Conservation (phyloP, 179 eudicot genomes). For the Silene coronaria region DNA sequence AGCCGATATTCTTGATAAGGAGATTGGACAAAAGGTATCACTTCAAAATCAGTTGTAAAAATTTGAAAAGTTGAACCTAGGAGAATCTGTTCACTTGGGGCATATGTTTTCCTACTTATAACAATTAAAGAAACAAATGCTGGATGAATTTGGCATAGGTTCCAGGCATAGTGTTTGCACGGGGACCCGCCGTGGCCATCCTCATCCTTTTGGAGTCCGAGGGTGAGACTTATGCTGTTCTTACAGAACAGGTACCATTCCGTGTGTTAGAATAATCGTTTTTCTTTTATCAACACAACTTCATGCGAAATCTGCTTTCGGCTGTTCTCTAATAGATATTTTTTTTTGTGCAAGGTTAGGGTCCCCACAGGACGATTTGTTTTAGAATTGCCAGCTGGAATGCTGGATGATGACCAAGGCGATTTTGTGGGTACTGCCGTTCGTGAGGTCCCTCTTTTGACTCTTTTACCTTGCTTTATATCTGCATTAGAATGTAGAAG, state of each 20-base stretch:
- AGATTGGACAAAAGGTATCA: conserved; percentile 67
- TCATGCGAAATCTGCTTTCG: neutral
- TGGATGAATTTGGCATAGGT: conserved; percentile 37
- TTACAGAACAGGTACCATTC: conserved; percentile 74
- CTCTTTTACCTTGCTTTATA: neutral
- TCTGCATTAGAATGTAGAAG: neutral
- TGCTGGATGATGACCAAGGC: conserved; percentile 90
- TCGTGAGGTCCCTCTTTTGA: conserved; percentile 62
- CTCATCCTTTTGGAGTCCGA: conserved; percentile 84
- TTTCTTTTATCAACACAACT: no score
- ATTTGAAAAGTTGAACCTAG: no score
- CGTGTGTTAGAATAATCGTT: neutral
- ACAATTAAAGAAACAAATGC: no score
- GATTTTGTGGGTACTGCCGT: conserved; percentile 87
- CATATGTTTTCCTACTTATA: no score
- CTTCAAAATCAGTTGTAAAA: neutral
- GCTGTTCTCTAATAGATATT: conserved; percentile 10
- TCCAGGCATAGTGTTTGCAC: conserved; percentile 96
- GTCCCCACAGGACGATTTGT: conserved; percentile 81
- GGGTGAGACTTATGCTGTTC: conserved; percentile 83
- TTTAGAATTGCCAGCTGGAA: conserved; percentile 96
- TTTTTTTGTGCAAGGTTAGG: conserved; percentile 59
- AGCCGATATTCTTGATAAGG: conserved; percentile 77
- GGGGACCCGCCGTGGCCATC: conserved; percentile 97
- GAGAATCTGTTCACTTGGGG: no score